Conservation (phyloP, 148 eudicot genomes). For the Rhododendron griersonianum region DNA sequence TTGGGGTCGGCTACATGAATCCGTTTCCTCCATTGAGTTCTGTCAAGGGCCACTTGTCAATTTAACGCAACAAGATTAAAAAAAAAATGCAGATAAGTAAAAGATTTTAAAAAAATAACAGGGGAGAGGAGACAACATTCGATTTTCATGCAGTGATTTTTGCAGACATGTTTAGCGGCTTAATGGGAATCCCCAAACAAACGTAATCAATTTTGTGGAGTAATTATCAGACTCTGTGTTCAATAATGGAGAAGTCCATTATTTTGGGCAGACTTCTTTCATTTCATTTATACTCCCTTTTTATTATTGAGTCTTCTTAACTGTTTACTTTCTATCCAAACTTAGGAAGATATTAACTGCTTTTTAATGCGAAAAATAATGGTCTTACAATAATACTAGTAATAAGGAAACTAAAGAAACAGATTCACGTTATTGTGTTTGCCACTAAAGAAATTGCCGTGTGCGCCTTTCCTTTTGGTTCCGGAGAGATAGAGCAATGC, state of each 20-base stretch:
- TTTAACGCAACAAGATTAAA: background rate
- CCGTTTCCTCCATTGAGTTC: no score
- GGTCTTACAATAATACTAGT: no score
- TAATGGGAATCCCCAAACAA: no score
- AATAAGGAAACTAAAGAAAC: background rate
- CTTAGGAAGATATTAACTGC: background rate
- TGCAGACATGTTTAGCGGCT: no score
- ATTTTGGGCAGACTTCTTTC: background rate
- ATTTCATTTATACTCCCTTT: background rate
- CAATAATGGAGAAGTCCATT: background rate
- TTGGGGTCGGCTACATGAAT: no score
- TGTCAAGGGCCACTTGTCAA: no score
- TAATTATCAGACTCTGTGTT: background rate
- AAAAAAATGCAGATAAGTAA: no score
- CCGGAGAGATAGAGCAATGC: no score
- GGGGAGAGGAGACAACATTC: background rate
- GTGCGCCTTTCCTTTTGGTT: no score
- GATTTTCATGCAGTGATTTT: no score
- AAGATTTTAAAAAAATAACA: no score
- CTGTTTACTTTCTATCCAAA: background rate
- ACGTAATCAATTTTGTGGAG: background rate
- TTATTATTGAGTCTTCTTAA: background rate
- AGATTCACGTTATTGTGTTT: background rate
- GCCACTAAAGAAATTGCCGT: background rate
- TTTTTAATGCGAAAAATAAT: background rate